Evolutionary conservation across 2,329 filamentous ascomycete genomes (phyloP), one percentile per base, ranked within the genome.

Genomic region (Colletotrichum siamense): DNA sequence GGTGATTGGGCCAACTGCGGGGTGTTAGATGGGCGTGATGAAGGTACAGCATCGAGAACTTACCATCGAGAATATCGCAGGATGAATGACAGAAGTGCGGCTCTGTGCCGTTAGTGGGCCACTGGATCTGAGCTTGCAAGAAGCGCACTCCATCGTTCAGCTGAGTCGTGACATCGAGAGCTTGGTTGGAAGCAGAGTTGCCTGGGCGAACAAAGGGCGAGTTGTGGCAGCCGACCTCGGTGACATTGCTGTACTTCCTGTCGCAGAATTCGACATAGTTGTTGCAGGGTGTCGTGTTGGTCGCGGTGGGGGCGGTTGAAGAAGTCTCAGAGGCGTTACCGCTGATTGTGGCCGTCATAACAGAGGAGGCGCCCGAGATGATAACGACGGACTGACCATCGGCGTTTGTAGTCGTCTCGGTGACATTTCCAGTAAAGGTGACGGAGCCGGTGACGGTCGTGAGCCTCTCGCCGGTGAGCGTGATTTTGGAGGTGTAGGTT

Each of bases 31-130:
- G 18, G 10, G 44, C 8, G 15, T 10, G 39, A 22, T 24, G 28
- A 18, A 22, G 9, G 12, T 16, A 3, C 12, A 9, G 10, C 4
- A 6, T 13, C 2, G n/a, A 36, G 10, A 57, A 61, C 76, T 44
- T 26, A 74, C 77, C 77, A 79, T 98, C 93, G 36, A 98, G 90
- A 5, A 98, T 87, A 79, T 95, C 91, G 85, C 96, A 98, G 62
- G 91, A 93, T 2, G 94, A 95, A 84, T 98, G 96, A 85, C 96
- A 98, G 80, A 97, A 95, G 84, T 95, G 94, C 62, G 91, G 91
- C 30, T 83, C 85, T 2, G 86, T 87, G 49, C 83, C 86, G 79
- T 90, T 88, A 26, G 78, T 79, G 1, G 89, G 88, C 83, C 87
- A 93, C 76, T 93, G 92, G 69, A 93, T 92, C 82, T 93, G 92